phyloP scores from a whole-genome alignment of 352 stramenopile species.

The Globisporangium ultimum region DNA sequence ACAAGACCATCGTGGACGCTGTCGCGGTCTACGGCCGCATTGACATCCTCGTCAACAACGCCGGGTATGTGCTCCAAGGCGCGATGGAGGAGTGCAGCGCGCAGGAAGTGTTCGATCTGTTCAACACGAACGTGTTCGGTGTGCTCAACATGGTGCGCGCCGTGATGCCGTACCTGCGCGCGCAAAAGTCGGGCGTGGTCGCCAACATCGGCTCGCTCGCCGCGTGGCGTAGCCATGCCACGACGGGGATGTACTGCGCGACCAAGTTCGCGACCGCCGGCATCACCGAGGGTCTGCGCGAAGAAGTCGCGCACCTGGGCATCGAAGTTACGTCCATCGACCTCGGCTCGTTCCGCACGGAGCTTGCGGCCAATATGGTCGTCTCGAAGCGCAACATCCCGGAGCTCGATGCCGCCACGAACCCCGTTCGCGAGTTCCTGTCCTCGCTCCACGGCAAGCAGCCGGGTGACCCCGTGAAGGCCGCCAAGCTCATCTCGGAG shows the following conservation, averaged over 20 bases:
- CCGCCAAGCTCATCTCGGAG: conserved; percentile 6
- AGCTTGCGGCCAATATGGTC: no score
- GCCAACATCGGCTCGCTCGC: conserved; percentile 35
- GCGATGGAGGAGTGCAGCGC: conserved; percentile 42
- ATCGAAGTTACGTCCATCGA: conserved; percentile 14
- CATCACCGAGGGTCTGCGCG: conserved; percentile 25
- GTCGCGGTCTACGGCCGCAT: conserved; percentile 37
- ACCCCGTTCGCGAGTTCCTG: no score
- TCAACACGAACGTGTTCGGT: conserved; percentile 48
- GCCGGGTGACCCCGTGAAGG: conserved; percentile 2
- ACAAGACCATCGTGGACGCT: conserved; percentile 25
- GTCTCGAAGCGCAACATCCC: no score
- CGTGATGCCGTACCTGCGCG: conserved; percentile 44
- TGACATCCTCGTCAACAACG: conserved; percentile 56
- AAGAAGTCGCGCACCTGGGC: conserved; percentile 29
- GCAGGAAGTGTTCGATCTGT: conserved; percentile 29
- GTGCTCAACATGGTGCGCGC: conserved; percentile 27
- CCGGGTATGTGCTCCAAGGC: conserved; percentile 36
- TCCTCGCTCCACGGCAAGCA: no score
- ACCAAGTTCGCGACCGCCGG: conserved; percentile 40
- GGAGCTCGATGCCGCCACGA: no score
- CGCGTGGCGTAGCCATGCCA: conserved; percentile 25
- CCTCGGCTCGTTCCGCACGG: no score
- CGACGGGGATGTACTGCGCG: conserved; percentile 32
- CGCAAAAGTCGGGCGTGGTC: conserved; percentile 33